Evolutionary conservation across 129 eudicot species (phyloP).

Genomic region (Sambucus nigra): DNA sequence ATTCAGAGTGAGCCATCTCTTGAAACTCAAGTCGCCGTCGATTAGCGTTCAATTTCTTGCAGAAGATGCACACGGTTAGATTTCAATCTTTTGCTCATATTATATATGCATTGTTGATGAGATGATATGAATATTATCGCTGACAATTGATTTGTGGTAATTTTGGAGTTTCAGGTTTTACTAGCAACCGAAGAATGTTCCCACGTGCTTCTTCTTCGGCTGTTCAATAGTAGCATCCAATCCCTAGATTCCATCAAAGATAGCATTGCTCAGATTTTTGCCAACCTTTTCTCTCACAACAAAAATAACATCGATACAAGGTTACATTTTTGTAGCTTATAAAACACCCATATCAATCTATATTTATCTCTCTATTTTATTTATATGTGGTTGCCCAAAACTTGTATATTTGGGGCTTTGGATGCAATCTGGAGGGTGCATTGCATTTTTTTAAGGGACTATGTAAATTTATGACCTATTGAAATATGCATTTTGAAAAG

Average conservation of each 20-base stretch:
- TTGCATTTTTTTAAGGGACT: not conserved
- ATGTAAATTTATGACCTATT: not conserved
- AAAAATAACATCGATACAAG: constrained; percentile 21
- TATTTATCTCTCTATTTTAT: not conserved
- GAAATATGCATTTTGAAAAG: not conserved
- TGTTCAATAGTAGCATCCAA: constrained; percentile 30
- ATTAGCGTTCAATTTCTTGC: not conserved
- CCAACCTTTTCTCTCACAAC: constrained; percentile 13
- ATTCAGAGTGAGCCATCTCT: not conserved
- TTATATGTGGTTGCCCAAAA: not conserved
- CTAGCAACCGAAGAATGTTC: constrained; percentile 33
- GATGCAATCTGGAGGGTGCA: not conserved
- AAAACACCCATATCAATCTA: not conserved
- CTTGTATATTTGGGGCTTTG: not conserved
- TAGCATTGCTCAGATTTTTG: constrained; percentile 15
- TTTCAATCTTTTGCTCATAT: not conserved
- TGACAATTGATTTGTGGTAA: not conserved
- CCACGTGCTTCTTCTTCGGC: constrained; percentile 28
- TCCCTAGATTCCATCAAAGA: constrained; percentile 30
- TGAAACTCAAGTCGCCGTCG: not conserved
- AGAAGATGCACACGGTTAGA: constrained; percentile 9
- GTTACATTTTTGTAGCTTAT: constrained; percentile 10
- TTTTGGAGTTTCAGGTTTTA: constrained; percentile 20
- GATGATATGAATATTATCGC: not conserved
- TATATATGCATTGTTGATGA: not conserved